Evolutionary conservation across 371 early-diverging fungal genomes (phyloP).

Genomic region (Umbelopsis sp.): DNA sequence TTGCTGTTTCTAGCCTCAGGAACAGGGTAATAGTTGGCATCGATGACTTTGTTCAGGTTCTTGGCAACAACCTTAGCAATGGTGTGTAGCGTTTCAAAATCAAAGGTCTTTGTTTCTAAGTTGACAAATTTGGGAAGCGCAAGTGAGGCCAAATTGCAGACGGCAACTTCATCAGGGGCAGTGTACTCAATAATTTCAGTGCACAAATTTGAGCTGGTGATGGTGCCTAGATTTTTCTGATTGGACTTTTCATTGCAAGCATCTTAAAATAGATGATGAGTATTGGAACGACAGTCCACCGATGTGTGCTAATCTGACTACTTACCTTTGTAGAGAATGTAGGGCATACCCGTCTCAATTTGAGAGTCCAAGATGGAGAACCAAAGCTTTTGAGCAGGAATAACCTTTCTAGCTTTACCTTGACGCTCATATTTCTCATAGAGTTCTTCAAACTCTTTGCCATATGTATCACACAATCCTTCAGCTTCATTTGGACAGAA

Average conservation of each 20-base stretch:
- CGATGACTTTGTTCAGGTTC: slow-evolving; percentile 98
- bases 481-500: slow-evolving; percentile 98
- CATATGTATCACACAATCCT: slow-evolving; percentile 93
- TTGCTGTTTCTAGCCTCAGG: slow-evolving; percentile 90
- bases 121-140: slow-evolving; percentile 95
- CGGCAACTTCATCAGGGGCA: slow-evolving; percentile 96
- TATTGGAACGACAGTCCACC: neutral
- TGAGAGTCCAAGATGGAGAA: slow-evolving; percentile 97
- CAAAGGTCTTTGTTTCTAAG: slow-evolving; percentile 58
- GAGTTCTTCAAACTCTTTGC: slow-evolving; percentile 92
- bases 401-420: slow-evolving; percentile 83
- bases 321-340: slow-evolving; percentile 98
- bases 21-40: slow-evolving; percentile 97
- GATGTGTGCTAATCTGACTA: neutral
- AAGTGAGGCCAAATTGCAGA: slow-evolving; percentile 98
- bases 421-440: slow-evolving; percentile 91
- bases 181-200: slow-evolving; percentile 98
- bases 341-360: slow-evolving; percentile 99
- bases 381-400: slow-evolving; percentile 99
- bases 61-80: slow-evolving; percentile 87
- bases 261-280: slow-evolving; percentile 30
- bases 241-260: slow-evolving; percentile 96
- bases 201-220: slow-evolving; percentile 86
- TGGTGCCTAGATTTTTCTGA: slow-evolving; percentile 97
- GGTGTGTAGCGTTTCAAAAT: slow-evolving; percentile 76